These are phyloP conservation scores for Mucuna pruriens DNA, from an alignment of 306 rosid species.

Conservation along the genomic window DNA sequence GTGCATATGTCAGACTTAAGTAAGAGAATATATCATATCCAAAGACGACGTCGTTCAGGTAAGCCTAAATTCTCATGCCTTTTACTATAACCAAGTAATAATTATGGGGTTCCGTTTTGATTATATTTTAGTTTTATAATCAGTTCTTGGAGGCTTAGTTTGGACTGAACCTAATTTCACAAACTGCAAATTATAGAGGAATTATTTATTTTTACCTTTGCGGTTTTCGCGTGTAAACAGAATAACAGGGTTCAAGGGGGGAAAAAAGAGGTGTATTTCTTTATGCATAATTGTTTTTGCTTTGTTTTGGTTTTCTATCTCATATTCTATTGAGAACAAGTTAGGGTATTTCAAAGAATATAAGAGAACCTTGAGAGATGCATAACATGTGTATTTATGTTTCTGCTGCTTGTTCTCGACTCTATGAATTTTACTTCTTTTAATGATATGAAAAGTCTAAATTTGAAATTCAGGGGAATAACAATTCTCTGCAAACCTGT, in stretches of 20 bases:
- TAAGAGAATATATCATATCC: background rate
- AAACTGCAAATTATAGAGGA: background rate
- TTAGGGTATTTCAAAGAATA: background rate
- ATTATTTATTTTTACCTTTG: background rate
- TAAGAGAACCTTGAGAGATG: background rate
- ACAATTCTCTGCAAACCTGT: background rate
- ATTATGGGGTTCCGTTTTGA: background rate
- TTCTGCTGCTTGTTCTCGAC: background rate
- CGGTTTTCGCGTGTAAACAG: background rate
- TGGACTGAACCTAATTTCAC: background rate
- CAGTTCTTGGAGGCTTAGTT: background rate
- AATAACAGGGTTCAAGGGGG: background rate
- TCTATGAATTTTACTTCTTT: background rate
- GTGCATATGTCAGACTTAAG: background rate
- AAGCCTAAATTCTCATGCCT: background rate
- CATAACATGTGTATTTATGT: background rate
- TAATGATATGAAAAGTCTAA: background rate
- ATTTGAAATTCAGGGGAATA: background rate
- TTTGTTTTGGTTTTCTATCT: background rate
- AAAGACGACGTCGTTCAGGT: constrained; percentile 19
- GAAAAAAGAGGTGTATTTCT: background rate
- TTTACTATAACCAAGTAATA: background rate
- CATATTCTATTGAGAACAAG: background rate
- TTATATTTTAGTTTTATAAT: background rate
- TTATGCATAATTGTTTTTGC: background rate